Evolutionary conservation across 1,284 basidiomycete genomes (phyloP), one percentile per base, ranked within the genome.

Genomic region (Pascua guehoae): DNA sequence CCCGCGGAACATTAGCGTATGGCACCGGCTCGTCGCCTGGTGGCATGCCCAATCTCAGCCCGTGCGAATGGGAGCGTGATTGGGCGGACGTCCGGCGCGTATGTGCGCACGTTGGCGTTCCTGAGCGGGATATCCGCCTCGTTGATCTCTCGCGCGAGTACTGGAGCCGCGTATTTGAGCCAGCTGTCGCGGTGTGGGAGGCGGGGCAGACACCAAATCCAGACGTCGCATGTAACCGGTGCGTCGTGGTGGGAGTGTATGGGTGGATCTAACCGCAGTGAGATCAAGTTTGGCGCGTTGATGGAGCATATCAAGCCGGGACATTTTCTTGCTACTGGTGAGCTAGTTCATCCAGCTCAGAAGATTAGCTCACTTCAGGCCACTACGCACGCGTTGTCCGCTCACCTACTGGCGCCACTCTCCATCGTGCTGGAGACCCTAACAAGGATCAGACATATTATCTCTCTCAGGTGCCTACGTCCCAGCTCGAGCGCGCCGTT

Each of bases 381-480:
- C 94, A 98, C 73, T 98, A 98, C 69, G 92, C 92, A n/a, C 81
- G 83, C 32, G 84, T 91, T 69, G 69, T 74, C 12, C 85, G 85
- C 11, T 54, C 43, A 12, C 56, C 44, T 84, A 14, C 8, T 10
- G 50, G 53, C 1, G 56, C 88, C 0, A 81, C 83, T 64, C 83
- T 95, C 12, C 76, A 85, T 32, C 83, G 87, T 43, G 82, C 86
- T 1, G 62, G 67, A n/a, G 89, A 94, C 67, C 65, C 65, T 48
- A 77, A 72, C 8, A 98, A 98, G 75, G 95, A 98, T 75, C 94
- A 98, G 75, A 88, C 91, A 0, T 98, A 95, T 72, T 98, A 93
- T 72, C 82, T 98, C 1, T 88, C 91, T 1, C 86, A 88, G 1
- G 85, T 93, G 37, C 79, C 84, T 0, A 85, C 91, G 69, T 54